Conservation (phyloP, 2,329 filamentous ascomycete species). For the Stenocarpella maydis region DNA sequence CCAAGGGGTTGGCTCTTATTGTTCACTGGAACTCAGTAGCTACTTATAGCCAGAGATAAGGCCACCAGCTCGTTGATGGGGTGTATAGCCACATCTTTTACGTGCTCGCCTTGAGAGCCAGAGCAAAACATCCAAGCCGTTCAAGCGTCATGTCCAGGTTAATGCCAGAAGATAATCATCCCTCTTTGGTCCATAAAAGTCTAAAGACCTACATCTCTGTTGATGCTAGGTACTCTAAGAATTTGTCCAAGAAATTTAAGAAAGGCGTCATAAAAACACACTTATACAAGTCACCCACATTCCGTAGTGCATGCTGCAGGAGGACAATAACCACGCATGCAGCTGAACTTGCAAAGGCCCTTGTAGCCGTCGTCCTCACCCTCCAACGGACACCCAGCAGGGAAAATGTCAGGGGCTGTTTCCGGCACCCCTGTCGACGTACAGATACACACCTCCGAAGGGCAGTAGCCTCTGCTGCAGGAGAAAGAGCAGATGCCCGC, state of each 20-base stretch:
- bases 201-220: background rate
- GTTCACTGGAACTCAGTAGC: background rate
- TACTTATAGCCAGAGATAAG: background rate
- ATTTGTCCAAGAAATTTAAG: background rate
- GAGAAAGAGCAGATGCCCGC: slow-evolving; percentile 37
- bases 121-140: too few species aligned
- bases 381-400: slow-evolving; percentile 45
- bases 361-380: slow-evolving; percentile 48
- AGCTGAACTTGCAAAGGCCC: slow-evolving; percentile 56
- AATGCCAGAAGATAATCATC: background rate
- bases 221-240: background rate
- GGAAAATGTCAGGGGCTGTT: slow-evolving; percentile 39
- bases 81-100: background rate
- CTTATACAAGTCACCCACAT: background rate
- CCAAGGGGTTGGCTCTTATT: background rate
- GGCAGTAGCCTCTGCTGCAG: slow-evolving; percentile 38
- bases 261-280: background rate
- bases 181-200: background rate
- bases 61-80: background rate
- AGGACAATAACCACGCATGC: slow-evolving; percentile 56
- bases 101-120: background rate
- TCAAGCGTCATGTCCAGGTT: background rate
- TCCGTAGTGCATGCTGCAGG: slow-evolving; percentile 42
- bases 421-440: slow-evolving; percentile 33
- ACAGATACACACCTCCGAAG: slow-evolving; percentile 36